Evolutionary conservation across 805 yeast species (phyloP).

Genomic region (Candida bentonensis): DNA sequence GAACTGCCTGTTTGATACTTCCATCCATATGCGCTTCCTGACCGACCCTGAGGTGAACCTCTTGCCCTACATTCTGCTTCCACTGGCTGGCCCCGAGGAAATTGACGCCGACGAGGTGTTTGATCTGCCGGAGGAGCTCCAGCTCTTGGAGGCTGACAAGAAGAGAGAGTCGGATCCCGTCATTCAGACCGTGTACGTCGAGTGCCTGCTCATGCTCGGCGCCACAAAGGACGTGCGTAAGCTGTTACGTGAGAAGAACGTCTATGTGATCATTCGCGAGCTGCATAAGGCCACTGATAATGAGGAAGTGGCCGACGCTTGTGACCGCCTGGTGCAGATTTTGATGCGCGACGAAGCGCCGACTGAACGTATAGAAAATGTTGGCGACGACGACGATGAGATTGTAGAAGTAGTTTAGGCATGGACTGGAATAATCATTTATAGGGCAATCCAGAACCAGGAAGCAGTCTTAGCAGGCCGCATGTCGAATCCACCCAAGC

Average conservation of each 20-base stretch:
- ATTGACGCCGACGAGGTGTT: slow-evolving; percentile 76
- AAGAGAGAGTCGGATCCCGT: slow-evolving; percentile 57
- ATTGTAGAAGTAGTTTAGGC: slow-evolving; percentile 37
- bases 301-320: slow-evolving; percentile 44
- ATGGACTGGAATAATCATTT: slow-evolving; percentile 6
- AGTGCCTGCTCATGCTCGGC: slow-evolving; percentile 64
- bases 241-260: slow-evolving; percentile 61
- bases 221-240: slow-evolving; percentile 66
- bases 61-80: slow-evolving; percentile 68
- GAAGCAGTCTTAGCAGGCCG: no score
- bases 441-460: no score
- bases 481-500: no score
- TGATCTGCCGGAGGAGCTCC: slow-evolving; percentile 78
- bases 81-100: slow-evolving; percentile 62
- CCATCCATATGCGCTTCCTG: slow-evolving; percentile 46
- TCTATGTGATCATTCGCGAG: slow-evolving; percentile 77
- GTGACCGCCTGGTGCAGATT: slow-evolving; percentile 80
- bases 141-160: slow-evolving; percentile 62
- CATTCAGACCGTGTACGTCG: slow-evolving; percentile 57
- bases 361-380: slow-evolving; percentile 3
- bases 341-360: slow-evolving; percentile 74
- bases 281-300: slow-evolving; percentile 43
- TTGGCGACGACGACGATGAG: slow-evolving; percentile 17
- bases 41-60: slow-evolving; percentile 52
- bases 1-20: slow-evolving; percentile 71